Conservation (phyloP, 2,329 filamentous ascomycete species). For the Pseudocercospora ulei region DNA sequence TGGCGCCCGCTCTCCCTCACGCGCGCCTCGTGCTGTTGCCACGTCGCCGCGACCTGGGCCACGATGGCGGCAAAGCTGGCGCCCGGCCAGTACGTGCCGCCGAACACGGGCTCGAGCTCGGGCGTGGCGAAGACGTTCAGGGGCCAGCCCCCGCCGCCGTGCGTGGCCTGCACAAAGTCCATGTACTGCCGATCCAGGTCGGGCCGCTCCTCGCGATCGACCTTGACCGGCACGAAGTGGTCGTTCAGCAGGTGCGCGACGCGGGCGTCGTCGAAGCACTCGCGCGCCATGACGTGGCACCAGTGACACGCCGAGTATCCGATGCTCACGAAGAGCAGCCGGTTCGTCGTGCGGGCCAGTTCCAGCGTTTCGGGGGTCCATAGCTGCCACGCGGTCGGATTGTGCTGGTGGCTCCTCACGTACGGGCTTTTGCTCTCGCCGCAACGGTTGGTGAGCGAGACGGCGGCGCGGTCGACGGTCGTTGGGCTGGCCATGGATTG, state of each 20-base stretch:
- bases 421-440: slow-evolving; percentile 57
- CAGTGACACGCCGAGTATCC: slow-evolving; percentile 95
- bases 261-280: slow-evolving; percentile 76
- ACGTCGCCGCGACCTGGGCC: slow-evolving; percentile 62
- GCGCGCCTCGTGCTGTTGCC: slow-evolving; percentile 73
- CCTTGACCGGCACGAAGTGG: slow-evolving; percentile 79
- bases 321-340: slow-evolving; percentile 85
- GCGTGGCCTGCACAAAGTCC: slow-evolving; percentile 94
- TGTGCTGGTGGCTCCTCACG: slow-evolving; percentile 63
- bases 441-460: slow-evolving; percentile 45
- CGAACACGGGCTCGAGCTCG: slow-evolving; percentile 85
- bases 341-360: slow-evolving; percentile 70
- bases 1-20: slow-evolving; percentile 76
- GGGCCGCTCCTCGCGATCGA: slow-evolving; percentile 87
- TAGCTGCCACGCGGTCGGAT: slow-evolving; percentile 84
- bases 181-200: slow-evolving; percentile 95
- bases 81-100: slow-evolving; percentile 90
- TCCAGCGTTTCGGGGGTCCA: slow-evolving; percentile 68
- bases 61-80: slow-evolving; percentile 77
- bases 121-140: slow-evolving; percentile 95
- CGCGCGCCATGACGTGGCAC: slow-evolving; percentile 76
- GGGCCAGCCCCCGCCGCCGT: slow-evolving; percentile 83
- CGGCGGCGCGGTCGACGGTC: slow-evolving; percentile 15
- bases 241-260: slow-evolving; percentile 75
- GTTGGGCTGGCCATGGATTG: slow-evolving; percentile 21